A percentile compares a stretch with the other conserved stretches of the same genome.
These are phyloP conservation scores for Spathaspora passalidarum DNA, from an alignment of 805 yeast genomes.

Conservation along the genomic window DNA sequence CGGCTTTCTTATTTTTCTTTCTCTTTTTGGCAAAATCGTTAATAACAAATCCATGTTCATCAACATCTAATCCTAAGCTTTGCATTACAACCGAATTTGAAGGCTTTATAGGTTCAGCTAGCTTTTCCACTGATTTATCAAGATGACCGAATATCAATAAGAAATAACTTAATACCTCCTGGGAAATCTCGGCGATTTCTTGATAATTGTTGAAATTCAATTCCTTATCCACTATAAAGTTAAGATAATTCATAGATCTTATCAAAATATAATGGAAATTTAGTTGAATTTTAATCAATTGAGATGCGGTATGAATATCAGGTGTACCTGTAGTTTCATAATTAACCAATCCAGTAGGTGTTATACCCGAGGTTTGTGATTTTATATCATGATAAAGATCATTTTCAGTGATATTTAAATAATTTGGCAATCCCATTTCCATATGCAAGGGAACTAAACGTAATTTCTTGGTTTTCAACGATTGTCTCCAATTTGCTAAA, in stretches of 20 bases:
- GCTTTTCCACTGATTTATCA: slow-evolving; percentile 16
- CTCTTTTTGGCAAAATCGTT: slow-evolving; percentile 42
- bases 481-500: slow-evolving; percentile 38
- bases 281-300: slow-evolving; percentile 41
- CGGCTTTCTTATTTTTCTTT: slow-evolving; percentile 14
- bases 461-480: slow-evolving; percentile 29
- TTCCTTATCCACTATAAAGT: slow-evolving; percentile 42
- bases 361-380: slow-evolving; percentile 11
- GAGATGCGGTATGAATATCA: slow-evolving; percentile 35
- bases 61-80: slow-evolving; percentile 38
- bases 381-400: slow-evolving; percentile 31
- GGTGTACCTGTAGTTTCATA: slow-evolving; percentile 33
- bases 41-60: slow-evolving; percentile 44
- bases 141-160: slow-evolving; percentile 35
- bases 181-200: slow-evolving; percentile 34
- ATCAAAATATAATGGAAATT: slow-evolving; percentile 43
- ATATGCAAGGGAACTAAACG: slow-evolving; percentile 23
- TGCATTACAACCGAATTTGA: slow-evolving; percentile 25
- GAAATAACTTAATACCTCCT: slow-evolving; percentile 38
- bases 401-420: slow-evolving; percentile 17
- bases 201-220: slow-evolving; percentile 31
- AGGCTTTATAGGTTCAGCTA: slow-evolving; percentile 4
- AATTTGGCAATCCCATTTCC: slow-evolving; percentile 29
- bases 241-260: slow-evolving; percentile 40
- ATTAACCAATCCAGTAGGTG: slow-evolving; percentile 18